Base-by-base conservation (phyloP, 1,139 yeast genomes). In the Candida glucosophila region DNA sequence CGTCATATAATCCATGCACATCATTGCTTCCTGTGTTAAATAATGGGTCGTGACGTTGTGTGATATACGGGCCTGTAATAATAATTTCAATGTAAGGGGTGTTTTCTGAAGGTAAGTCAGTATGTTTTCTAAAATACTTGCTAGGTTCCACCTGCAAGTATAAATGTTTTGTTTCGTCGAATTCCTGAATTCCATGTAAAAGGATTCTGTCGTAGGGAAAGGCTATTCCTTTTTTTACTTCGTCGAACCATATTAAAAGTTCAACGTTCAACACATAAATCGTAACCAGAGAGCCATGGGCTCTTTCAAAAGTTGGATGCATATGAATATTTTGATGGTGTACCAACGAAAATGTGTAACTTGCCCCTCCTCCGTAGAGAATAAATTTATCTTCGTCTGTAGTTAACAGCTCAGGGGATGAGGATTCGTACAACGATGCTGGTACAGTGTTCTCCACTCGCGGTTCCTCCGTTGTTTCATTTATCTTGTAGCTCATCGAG, bases 371-470 rank as follows among this genome's bases (percentile, higher is more conserved):
- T 5, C 58, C 64, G 33, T 60, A 55, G 6, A 66, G 39, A 15
- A 66, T 59, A 31, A 53, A 47, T 37, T 62, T 61, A 37, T 65
- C 71, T 30, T 59, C 65, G 27, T 58, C 63, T 14, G 45, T 53
- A 7, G 60, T 48, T 35, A 57, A 64, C 22, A 43, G 37, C 23
- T 58, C 68, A 2, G 72, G 72, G 2, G 62, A 55, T 14, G 58
- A 56, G 5, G 58, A 44, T 27, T 50, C 62, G 36, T 56, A 64
- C 14, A 47, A 40, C 9, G 41, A 31, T 10, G 45, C 40, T 4
- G 58, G 55, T 9, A 62, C 50, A 6, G 72, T 63, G 41, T 64
- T 63, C 31, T 64, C 72, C 22, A 49, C 39, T 31, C 50, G 58
- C 14, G 73, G 73, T 23, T 39, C 45, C 29, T 62, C 66, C 27